Conservation (phyloP, 805 yeast genomes). For the Kurtzmaniella fragi region DNA sequence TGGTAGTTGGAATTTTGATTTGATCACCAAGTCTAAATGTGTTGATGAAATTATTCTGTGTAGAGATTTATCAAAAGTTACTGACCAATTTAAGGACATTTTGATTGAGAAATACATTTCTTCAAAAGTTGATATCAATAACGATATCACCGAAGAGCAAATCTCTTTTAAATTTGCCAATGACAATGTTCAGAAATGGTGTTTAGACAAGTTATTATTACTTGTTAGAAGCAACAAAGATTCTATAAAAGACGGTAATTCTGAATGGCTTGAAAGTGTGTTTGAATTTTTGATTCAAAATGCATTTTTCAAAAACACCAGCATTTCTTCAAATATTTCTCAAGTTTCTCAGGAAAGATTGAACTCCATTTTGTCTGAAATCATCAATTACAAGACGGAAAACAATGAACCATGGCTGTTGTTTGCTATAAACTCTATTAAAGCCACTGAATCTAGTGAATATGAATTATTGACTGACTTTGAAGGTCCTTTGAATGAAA, state of each 20-base stretch:
- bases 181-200: conserved; percentile 48
- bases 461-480: conserved; percentile 29
- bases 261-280: conserved; percentile 27
- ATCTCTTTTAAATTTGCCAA: conserved; percentile 16
- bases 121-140: conserved; percentile 12
- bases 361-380: conserved; percentile 60
- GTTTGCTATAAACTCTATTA: conserved; percentile 38
- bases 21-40: conserved; percentile 68
- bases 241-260: conserved; percentile 12
- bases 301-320: conserved; percentile 34
- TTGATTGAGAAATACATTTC: conserved; percentile 20
- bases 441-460: conserved; percentile 17
- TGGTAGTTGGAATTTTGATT: conserved; percentile 70
- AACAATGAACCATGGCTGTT: conserved; percentile 58
- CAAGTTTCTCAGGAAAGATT: conserved; percentile 56
- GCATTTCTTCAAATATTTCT: conserved; percentile 30
- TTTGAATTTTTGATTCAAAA: conserved; percentile 33
- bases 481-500: conserved; percentile 52
- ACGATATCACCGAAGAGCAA: conserved; percentile 13
- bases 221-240: conserved; percentile 44
- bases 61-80: conserved; percentile 11
- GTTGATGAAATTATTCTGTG: conserved; percentile 28
- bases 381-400: conserved; percentile 40
- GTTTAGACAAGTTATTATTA: conserved; percentile 52
- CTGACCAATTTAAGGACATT: conserved; percentile 15